Conservation (phyloP, 805 yeast species). For the Candida odintsovae region DNA sequence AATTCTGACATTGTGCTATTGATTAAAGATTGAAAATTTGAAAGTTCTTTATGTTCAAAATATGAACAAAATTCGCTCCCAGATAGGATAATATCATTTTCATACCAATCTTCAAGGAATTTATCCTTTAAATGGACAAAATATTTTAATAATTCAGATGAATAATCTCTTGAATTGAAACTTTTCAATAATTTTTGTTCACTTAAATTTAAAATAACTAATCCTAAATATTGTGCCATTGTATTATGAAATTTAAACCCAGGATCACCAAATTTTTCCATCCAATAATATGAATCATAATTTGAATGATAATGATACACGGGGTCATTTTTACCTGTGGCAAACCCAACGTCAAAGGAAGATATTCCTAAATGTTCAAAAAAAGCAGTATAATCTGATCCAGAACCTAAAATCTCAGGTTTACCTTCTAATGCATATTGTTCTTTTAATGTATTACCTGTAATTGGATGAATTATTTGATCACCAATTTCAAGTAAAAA, state of each 20-base stretch:
- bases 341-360: constrained; percentile 54
- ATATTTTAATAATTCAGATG: constrained; percentile 31
- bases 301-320: constrained; percentile 77
- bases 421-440: constrained; percentile 24
- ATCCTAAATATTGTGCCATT: constrained; percentile 47
- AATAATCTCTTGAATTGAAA: constrained; percentile 30
- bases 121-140: constrained; percentile 29
- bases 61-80: neutral
- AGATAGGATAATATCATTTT: constrained; percentile 44
- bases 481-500: constrained; percentile 39
- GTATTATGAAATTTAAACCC: constrained; percentile 54
- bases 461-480: constrained; percentile 38
- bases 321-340: constrained; percentile 38
- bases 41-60: constrained; percentile 4
- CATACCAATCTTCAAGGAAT: constrained; percentile 32
- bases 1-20: constrained; percentile 25
- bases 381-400: constrained; percentile 64
- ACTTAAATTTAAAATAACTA: constrained; percentile 40
- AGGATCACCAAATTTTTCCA: constrained; percentile 57
- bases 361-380: constrained; percentile 56
- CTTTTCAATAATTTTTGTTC: constrained; percentile 44
- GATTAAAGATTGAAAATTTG: constrained; percentile 23
- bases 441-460: constrained; percentile 19
- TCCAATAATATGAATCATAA: constrained; percentile 70
- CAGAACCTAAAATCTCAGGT: constrained; percentile 55